A percentile compares a stretch with the other conserved stretches of the same genome.
Evolutionary conservation across 148 eudicot species (phyloP).

Genomic region (Chenopodium quinoa): DNA sequence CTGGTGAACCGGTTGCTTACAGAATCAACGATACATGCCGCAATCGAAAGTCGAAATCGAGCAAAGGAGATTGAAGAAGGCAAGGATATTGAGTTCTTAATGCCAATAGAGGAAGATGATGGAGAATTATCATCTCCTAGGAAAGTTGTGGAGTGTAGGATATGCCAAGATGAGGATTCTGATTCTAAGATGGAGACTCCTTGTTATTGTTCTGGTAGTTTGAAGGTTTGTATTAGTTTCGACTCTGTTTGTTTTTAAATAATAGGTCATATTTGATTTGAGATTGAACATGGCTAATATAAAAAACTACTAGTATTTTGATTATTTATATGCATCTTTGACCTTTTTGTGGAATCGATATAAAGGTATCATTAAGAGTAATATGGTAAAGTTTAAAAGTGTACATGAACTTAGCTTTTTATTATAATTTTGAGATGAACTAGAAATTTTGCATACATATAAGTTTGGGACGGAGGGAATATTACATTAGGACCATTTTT

Average conservation of each 20-base stretch:
- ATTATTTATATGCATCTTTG: too few species aligned
- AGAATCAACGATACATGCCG: constrained; percentile 86
- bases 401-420: too few species aligned
- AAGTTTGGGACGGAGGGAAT: too few species aligned
- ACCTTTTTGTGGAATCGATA: too few species aligned
- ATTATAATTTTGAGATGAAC: too few species aligned
- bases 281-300: too few species aligned
- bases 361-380: too few species aligned
- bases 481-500: too few species aligned
- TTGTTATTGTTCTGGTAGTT: constrained; percentile 94
- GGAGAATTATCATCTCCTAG: constrained; percentile 37
- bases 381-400: not conserved
- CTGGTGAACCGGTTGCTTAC: constrained; percentile 84
- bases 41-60: constrained; percentile 59
- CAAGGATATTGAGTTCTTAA: constrained; percentile 29
- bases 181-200: constrained; percentile 89
- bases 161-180: constrained; percentile 89
- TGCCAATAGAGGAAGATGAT: constrained; percentile 24
- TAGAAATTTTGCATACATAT: too few species aligned
- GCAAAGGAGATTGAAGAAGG: constrained; percentile 35
- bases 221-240: constrained; percentile 44
- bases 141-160: constrained; percentile 87
- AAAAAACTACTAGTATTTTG: too few species aligned
- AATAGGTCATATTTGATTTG: too few species aligned
- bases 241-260: not conserved